phyloP scores from a whole-genome alignment of 2,329 filamentous ascomycete genomes.

The Xylariales sp. region DNA sequence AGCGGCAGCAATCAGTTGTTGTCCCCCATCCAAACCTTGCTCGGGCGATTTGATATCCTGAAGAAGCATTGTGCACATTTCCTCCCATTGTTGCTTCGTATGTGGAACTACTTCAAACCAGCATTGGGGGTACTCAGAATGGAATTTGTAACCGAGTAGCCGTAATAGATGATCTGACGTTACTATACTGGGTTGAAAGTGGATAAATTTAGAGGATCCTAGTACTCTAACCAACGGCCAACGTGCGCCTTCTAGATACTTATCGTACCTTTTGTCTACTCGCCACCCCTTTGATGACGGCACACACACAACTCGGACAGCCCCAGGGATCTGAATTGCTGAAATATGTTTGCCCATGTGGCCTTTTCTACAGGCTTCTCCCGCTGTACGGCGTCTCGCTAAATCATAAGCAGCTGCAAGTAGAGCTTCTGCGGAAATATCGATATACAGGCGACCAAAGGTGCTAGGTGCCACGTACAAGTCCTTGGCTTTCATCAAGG shows the following conservation, averaged over 20 bases:
- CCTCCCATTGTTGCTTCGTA: not conserved
- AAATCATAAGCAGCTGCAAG: not conserved
- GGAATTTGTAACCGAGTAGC: not conserved
- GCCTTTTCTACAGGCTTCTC: too few relatives aligned
- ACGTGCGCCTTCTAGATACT: not conserved
- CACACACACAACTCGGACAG: too few relatives aligned
- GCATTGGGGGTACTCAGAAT: too few relatives aligned
- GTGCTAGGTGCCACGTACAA: not conserved
- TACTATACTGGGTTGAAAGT: not conserved
- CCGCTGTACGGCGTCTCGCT: too few relatives aligned
- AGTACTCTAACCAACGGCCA: not conserved
- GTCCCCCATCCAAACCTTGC: conserved; percentile 24
- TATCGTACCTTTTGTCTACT: too few relatives aligned
- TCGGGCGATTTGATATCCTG: conserved; percentile 16
- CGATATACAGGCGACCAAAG: not conserved
- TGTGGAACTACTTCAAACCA: not conserved
- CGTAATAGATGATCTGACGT: not conserved
- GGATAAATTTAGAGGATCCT: not conserved
- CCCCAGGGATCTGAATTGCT: too few relatives aligned
- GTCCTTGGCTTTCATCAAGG: not conserved
- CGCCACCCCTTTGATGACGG: too few relatives aligned
- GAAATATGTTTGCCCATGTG: too few relatives aligned
- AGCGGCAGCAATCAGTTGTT: conserved; percentile 26
- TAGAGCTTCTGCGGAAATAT: not conserved
- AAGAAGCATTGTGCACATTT: conserved; percentile 18